Base-by-base conservation (phyloP, 805 yeast species). In the Zygosaccharomyces pseudorouxii region DNA sequence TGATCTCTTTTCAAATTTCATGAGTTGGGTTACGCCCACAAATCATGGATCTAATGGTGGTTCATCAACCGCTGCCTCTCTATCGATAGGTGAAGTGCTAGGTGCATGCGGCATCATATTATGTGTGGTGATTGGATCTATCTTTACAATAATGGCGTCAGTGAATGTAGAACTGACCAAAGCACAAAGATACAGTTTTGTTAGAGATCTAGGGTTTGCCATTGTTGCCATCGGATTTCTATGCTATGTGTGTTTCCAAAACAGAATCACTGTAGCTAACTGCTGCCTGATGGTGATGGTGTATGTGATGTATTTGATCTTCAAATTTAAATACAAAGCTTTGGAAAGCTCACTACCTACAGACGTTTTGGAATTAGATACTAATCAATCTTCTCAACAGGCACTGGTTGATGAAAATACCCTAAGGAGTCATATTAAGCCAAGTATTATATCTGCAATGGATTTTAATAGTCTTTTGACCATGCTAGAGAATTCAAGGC, bases 41-140 rank as follows among this genome's bases (percentile, higher is more conserved):
- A 36, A 40, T 19, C 20, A 31, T 38, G 45, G 31, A 41, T 51
- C 58, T 4, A 42, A 36, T 1, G 37, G 37, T 25, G 12, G 20
- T 16, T 47, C 56, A 3, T 47, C 58, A 7, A 54, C 54, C 19
- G 56, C 62, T 4, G 66, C 64, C 4, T 59, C 64, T 6, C 48
- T 67, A 7, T 67, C 71, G 1, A 46, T 67, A 6, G 70, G 71
- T 31, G 71, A 67, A 48, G 69, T 67, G 1, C 41, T 67, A 11
- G 71, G 71, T 2, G 65, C 71, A 3, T 65, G 70, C 51, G 71
- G 71, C 12, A 65, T 66, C 20, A 67, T 67, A 5, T 42, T 67
- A 23, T 67, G 70, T 46, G 56, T 67, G 12, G 70, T 67, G 0
- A 57, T 55, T 35, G 71, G 71, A 6, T 60, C 67, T 1, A 56